phyloP scores from a whole-genome alignment of 768 basidiomycete genomes.

The Russula abietina region DNA sequence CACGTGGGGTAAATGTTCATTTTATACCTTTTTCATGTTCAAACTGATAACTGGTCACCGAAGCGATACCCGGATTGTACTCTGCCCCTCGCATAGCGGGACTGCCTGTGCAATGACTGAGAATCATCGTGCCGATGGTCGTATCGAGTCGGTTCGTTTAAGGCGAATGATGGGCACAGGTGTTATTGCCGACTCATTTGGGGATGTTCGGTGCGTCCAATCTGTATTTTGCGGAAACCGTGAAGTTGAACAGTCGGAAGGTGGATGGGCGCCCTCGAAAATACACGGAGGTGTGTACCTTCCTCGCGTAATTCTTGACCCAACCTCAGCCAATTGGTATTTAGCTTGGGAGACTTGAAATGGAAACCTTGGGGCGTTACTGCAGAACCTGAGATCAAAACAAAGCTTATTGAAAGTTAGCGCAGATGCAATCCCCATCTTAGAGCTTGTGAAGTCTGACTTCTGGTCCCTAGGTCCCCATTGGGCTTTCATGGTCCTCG shows the following conservation, averaged over 20 bases:
- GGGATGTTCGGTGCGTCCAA: slow-evolving; percentile 70
- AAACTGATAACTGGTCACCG: not conserved
- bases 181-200: slow-evolving; percentile 88
- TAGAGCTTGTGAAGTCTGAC: not conserved
- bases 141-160: slow-evolving; percentile 76
- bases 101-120: slow-evolving; percentile 84
- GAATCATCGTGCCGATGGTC: slow-evolving; percentile 91
- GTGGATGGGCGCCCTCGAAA: slow-evolving; percentile 93
- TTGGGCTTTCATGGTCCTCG: slow-evolving; percentile 80
- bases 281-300: slow-evolving; percentile 73
- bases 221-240: too few species aligned
- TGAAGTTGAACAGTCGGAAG: slow-evolving; percentile 33
- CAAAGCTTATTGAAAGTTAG: slow-evolving; percentile 69
- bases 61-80: slow-evolving; percentile 84
- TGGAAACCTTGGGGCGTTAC: slow-evolving; percentile 91
- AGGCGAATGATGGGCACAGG: slow-evolving; percentile 87
- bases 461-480: slow-evolving; percentile 50
- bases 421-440: not conserved
- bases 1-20: slow-evolving; percentile 70
- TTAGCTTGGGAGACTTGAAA: slow-evolving; percentile 79
- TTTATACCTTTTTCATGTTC: not conserved
- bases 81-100: slow-evolving; percentile 71
- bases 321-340: not conserved
- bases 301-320: slow-evolving; percentile 13
- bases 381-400: slow-evolving; percentile 83